Evolutionary conservation across 441 rosid species (phyloP), one percentile per base, ranked within the genome.

Genomic region (Croton setiger): DNA sequence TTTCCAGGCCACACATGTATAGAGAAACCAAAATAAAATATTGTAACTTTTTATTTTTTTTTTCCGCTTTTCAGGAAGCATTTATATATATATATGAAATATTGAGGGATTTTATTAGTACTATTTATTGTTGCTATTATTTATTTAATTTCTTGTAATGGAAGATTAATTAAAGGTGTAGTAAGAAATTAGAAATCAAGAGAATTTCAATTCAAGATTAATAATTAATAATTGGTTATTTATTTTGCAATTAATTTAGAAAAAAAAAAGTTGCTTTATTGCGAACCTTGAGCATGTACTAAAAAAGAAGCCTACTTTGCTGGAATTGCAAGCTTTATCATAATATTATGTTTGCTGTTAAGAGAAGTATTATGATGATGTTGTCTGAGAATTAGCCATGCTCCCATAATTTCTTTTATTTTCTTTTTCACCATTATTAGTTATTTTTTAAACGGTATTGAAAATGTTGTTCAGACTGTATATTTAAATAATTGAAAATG

Each of bases 301-400:
- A n/a, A n/a, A 64, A 70, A 78, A 31, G 18, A 57, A 39, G 17
- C 76, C 76, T 31, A 61, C 85, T 79, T 83, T 83, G 80, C 90
- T 76, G 78, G 77, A 71, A 55, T 77, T 60, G 72, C 85, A 83
- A 78, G 83, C 71, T 53, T 59, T 63, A 21, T 37, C 15, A 54
- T 59, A 27, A 18, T 52, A 39, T 49, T 31, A 66, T 41, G 66
- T 63, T 69, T 52, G 66, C 63, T 60, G 59, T 44, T 41, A 59
- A 17, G 54, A 52, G 58, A 48, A 49, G 43, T 44, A 58, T n/a
- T 31, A 71, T 72, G 48, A 77, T 66, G 67, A 68, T 66, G 72
- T 76, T 73, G n/a, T 36, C 20, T 12, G 49, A 54, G 54, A 47
- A 56, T 12, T 20, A 61, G 47, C 21, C 62, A 36, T 69, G 27